Percentiles rank a stretch among this genome's conserved stretches.
phyloP scores from a whole-genome alignment of 2,329 filamentous ascomycete genomes.

The Diaporthe vaccinii region DNA sequence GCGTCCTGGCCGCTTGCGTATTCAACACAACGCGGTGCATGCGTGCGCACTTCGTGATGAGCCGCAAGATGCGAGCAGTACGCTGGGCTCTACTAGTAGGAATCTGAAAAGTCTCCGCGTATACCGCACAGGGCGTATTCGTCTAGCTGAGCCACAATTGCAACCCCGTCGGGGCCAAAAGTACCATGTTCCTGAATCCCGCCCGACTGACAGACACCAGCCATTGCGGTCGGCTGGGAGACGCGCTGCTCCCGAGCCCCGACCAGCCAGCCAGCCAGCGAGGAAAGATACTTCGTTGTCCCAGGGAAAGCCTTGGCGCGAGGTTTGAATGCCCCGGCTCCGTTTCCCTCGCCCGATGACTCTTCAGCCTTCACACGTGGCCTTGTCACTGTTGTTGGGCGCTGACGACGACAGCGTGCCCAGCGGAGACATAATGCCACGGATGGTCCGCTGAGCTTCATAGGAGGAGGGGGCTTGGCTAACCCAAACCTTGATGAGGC shows the following conservation, averaged over 20 bases:
- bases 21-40: background rate
- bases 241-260: slow-evolving; percentile 1
- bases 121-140: background rate
- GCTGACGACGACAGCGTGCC: background rate
- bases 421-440: background rate
- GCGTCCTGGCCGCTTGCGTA: background rate
- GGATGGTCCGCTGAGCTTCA: slow-evolving; percentile 12
- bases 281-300: background rate
- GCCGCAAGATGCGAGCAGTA: background rate
- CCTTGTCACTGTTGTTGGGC: background rate
- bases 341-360: slow-evolving; percentile 1
- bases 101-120: background rate
- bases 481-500: slow-evolving; percentile 6
- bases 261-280: background rate
- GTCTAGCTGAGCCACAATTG: slow-evolving; percentile 20
- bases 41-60: slow-evolving; percentile 12
- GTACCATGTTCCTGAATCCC: slow-evolving; percentile 3
- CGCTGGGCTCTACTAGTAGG: background rate
- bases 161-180: slow-evolving; percentile 5
- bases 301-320: background rate
- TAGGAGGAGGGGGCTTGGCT: background rate
- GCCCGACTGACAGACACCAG: background rate
- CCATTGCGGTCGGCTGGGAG: slow-evolving; percentile 13
- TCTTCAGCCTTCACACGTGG: slow-evolving; percentile 13
- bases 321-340: background rate